Conservation (phyloP, 2,329 filamentous ascomycete genomes). For the Metarhizium brunneum region DNA sequence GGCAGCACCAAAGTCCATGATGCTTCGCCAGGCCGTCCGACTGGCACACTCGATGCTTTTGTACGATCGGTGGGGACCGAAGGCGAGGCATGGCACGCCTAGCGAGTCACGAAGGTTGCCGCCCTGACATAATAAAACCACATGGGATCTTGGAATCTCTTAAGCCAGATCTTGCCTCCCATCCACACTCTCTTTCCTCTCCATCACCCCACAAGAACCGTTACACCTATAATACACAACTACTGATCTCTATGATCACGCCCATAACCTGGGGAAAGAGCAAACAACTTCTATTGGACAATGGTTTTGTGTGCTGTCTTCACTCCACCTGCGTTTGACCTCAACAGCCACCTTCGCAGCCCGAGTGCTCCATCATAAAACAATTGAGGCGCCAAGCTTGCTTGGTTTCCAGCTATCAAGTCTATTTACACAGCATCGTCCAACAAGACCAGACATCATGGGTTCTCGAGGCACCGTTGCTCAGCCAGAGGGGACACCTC, state of each 20-base stretch:
- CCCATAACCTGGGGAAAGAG: neutral
- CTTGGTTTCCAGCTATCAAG: neutral
- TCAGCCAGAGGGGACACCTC: slow-evolving; percentile 22
- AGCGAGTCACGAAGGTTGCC: neutral
- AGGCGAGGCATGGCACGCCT: neutral
- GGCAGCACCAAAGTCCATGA: neutral
- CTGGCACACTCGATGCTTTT: neutral
- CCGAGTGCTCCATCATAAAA: slow-evolving; percentile 3
- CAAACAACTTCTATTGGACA: slow-evolving; percentile 4
- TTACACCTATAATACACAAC: neutral
- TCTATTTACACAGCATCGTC: too few species aligned
- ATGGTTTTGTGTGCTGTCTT: slow-evolving; percentile 5
- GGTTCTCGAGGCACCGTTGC: slow-evolving; percentile 10
- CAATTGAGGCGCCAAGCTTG: neutral
- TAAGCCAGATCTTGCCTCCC: neutral
- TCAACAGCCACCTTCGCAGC: slow-evolving; percentile 4
- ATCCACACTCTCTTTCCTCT: neutral
- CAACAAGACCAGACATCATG: slow-evolving; percentile 4
- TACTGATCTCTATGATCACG: neutral
- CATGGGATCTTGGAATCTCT: neutral
- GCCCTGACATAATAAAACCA: neutral
- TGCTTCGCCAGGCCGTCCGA: neutral
- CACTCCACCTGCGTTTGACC: slow-evolving; percentile 2
- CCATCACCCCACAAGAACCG: neutral
- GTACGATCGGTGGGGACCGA: neutral